Evolutionary conservation across 805 yeast genomes (phyloP).

Genomic region (Candida corydali): DNA sequence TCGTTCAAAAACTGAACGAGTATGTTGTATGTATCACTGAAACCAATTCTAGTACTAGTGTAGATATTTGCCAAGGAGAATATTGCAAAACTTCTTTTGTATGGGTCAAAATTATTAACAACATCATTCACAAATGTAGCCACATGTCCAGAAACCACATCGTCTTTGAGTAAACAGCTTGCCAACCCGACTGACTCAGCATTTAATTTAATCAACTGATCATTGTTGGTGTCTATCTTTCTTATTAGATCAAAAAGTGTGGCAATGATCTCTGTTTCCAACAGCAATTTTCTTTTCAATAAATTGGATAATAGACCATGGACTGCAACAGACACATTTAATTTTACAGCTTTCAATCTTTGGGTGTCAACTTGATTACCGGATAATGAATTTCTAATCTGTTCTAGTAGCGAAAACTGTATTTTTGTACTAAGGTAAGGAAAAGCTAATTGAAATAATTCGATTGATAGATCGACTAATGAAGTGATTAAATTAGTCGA

Average conservation of each 20-base stretch:
- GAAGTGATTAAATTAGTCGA: constrained; percentile 29
- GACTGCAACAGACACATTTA: constrained; percentile 63
- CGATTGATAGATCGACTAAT: constrained; percentile 74
- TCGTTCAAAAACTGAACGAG: constrained; percentile 60
- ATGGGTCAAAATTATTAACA: constrained; percentile 62
- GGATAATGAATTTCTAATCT: constrained; percentile 52
- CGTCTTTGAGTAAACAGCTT: constrained; percentile 16
- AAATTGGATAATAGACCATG: constrained; percentile 42
- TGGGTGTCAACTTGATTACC: constrained; percentile 30
- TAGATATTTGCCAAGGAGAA: constrained; percentile 28
- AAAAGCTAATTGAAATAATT: constrained; percentile 66
- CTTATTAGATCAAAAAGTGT: constrained; percentile 50
- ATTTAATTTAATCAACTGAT: constrained; percentile 41
- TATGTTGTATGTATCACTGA: constrained; percentile 48
- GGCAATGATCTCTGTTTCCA: constrained; percentile 34
- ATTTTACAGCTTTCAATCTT: constrained; percentile 44
- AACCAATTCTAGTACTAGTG: constrained; percentile 23
- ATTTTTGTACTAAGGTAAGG: constrained; percentile 71
- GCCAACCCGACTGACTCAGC: constrained; percentile 59
- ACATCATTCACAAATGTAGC: constrained; percentile 50
- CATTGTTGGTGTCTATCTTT: constrained; percentile 36
- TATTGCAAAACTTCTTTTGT: constrained; percentile 44
- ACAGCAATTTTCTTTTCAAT: constrained; percentile 13
- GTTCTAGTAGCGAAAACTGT: constrained; percentile 85
- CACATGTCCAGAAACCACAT: constrained; percentile 20